These are phyloP conservation scores for Boletus subcaerulescens DNA, from an alignment of 768 basidiomycete species.

Conservation along the genomic window DNA sequence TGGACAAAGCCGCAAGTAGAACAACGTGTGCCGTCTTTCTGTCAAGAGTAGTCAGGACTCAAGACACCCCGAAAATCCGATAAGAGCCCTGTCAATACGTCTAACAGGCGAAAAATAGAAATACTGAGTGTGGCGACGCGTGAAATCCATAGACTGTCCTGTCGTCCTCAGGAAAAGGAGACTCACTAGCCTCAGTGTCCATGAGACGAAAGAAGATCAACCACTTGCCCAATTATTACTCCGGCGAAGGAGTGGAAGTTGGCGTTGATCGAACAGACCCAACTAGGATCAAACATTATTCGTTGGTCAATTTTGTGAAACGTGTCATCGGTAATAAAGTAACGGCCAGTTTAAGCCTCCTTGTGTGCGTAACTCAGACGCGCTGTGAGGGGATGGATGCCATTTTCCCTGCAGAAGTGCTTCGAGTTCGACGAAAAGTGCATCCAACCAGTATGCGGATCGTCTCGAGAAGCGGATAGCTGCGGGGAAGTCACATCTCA, in stretches of 20 bases:
- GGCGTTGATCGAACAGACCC: slow-evolving; percentile 2
- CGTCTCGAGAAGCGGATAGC: slow-evolving; percentile 19
- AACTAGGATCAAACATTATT: not conserved
- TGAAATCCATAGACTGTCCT: too few species aligned
- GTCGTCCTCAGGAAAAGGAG: not conserved
- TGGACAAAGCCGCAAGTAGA: not conserved
- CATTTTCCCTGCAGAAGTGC: slow-evolving; percentile 5
- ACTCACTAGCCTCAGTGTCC: not conserved
- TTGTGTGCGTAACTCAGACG: slow-evolving; percentile 4
- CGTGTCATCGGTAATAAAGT: slow-evolving; percentile 17
- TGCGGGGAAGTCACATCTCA: slow-evolving; percentile 1
- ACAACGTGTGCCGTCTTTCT: not conserved
- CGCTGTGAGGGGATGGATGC: slow-evolving; percentile 3
- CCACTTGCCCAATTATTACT: not conserved
- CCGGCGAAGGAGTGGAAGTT: not conserved
- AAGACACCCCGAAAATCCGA: not conserved
- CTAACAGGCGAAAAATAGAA: not conserved
- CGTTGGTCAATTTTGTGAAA: not conserved
- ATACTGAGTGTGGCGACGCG: not conserved
- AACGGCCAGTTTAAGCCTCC: not conserved
- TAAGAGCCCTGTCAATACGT: not conserved
- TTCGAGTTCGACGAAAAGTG: slow-evolving; percentile 6
- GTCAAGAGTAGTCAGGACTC: not conserved
- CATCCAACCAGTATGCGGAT: slow-evolving; percentile 14
- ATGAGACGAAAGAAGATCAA: slow-evolving; percentile 7